Percentiles rank a stretch among this genome's conserved stretches.
Conservation (phyloP, 805 yeast genomes). For the Tanozyma kutaoensis region DNA sequence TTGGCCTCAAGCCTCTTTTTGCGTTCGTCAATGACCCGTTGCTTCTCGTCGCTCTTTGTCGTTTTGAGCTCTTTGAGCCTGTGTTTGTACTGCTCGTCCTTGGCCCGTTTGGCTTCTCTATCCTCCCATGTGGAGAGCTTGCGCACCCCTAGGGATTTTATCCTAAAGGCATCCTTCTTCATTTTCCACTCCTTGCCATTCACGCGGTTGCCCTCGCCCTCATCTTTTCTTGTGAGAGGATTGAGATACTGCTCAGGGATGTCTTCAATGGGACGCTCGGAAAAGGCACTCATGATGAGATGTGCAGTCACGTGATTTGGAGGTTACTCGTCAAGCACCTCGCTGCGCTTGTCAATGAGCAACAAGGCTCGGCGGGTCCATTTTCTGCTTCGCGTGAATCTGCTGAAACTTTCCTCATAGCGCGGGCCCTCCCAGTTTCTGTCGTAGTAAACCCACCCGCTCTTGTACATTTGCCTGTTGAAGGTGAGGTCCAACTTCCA, state of each 20-base stretch:
- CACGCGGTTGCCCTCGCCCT: conserved; percentile 35
- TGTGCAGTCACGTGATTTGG: no score
- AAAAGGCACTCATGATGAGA: no score
- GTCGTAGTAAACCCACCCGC: conserved; percentile 46
- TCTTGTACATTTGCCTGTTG: conserved; percentile 17
- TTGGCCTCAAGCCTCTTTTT: conserved; percentile 69
- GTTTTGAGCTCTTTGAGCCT: conserved; percentile 62
- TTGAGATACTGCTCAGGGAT: conserved; percentile 19
- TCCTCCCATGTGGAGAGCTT: conserved; percentile 43
- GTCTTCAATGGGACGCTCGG: no score
- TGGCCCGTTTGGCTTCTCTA: conserved; percentile 51
- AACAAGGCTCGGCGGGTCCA: conserved; percentile 36
- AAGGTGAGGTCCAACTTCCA: conserved; percentile 36
- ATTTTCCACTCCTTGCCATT: conserved; percentile 67
- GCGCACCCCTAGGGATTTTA: conserved; percentile 44
- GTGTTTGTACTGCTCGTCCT: conserved; percentile 54
- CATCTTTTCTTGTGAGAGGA: conserved; percentile 19
- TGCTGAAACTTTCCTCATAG: conserved; percentile 29
- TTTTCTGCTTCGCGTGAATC: conserved; percentile 37
- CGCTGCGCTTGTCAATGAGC: conserved; percentile 13
- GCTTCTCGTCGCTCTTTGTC: conserved; percentile 53
- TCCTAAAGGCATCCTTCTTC: conserved; percentile 54
- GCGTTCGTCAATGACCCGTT: conserved; percentile 18
- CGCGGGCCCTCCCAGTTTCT: conserved; percentile 33
- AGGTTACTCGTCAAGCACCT: no score